Evolutionary conservation across 768 basidiomycete species (phyloP), one percentile per base, ranked within the genome.

Genomic region (Podaxis sp.): DNA sequence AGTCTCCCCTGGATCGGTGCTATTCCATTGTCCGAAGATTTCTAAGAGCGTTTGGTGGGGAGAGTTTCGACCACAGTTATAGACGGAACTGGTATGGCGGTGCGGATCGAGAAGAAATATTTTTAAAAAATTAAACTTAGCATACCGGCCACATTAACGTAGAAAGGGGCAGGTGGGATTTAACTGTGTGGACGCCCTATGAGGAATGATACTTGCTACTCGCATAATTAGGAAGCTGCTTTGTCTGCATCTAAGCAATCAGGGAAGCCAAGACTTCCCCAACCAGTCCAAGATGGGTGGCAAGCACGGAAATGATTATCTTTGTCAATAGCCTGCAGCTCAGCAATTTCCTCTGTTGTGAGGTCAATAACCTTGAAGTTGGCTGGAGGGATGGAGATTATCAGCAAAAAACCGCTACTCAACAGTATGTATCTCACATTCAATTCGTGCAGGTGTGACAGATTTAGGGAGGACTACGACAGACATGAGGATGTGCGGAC

Each of bases 381-480:
- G 62, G 74, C 83, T 86, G 55, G 54, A 44, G 47, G 50, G 62
- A 18, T 38, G 4, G 16, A 23, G 7, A 48, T 48, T 27, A 11
- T 48, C 13, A 48, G 23, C 21, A 14, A 11, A 27, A 27, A 5
- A 27, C 47, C 48, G 51, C 42, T 40, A n/a, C 25, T 32, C 10
- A 44, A 5, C 18, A 14, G 23, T 10, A 18, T 2, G 5, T 35
- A 40, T n/a, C 48, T 23, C 27, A 57, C 48, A 25, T 40, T 65
- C 72, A 67, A 92, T 87, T 21, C 91, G 86, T 56, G 78, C 71
- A 57, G 82, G 77, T 4, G 86, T 91, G 44, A 93, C 91, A 4
- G 87, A 90, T 76, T 93, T 93, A 23, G 90, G 79, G 40, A 93
- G 76, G 27, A 90, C 90, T 73, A 38, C 10, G 14, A 23, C 18